Conservation (phyloP, 2,329 filamentous ascomycete genomes). For the Scytalidium lignicola region DNA sequence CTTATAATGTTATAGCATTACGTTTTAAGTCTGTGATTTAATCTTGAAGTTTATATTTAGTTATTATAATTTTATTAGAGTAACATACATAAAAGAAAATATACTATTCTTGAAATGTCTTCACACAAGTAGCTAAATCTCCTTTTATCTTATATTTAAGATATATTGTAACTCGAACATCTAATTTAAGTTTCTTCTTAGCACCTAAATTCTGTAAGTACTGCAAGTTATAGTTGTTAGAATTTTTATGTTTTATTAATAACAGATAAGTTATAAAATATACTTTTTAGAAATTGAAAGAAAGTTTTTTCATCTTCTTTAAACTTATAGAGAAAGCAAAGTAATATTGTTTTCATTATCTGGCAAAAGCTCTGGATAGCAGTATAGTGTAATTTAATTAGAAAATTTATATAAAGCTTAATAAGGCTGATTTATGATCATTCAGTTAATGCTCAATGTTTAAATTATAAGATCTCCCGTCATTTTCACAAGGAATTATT, state of each 20-base stretch:
- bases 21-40: constrained; percentile 77
- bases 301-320: constrained; percentile 68
- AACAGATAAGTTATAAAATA: neutral
- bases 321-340: constrained; percentile 74
- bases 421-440: too few relatives aligned
- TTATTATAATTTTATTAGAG: neutral
- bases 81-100: neutral
- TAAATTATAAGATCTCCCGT: too few relatives aligned
- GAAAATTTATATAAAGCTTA: too few relatives aligned
- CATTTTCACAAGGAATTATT: neutral
- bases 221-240: constrained; percentile 11
- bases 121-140: constrained; percentile 52
- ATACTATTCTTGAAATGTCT: constrained; percentile 50
- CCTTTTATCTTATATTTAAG: constrained; percentile 70
- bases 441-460: too few relatives aligned
- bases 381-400: too few relatives aligned
- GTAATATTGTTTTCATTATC: constrained; percentile 56
- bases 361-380: constrained; percentile 13
- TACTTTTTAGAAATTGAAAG: constrained; percentile 55
- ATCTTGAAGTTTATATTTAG: constrained; percentile 64
- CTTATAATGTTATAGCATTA: constrained; percentile 64
- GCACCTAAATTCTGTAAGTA: constrained; percentile 56
- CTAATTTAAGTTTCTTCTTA: constrained; percentile 54
- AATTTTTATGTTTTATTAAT: neutral
- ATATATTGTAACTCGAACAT: constrained; percentile 58